phyloP scores from a whole-genome alignment of 805 yeast species.

The Kodamaea neixiangensis region DNA sequence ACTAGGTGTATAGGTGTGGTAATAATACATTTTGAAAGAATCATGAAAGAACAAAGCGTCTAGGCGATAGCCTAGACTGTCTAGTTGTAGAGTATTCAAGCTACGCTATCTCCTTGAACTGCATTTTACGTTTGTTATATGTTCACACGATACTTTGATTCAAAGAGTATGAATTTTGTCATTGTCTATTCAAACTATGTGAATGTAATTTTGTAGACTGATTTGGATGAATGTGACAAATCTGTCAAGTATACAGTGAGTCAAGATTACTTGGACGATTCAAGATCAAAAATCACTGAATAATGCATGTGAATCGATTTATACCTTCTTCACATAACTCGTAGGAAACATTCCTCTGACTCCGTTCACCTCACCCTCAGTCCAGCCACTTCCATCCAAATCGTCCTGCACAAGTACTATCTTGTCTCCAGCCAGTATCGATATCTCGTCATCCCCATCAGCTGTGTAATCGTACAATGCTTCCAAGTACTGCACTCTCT shows the following conservation, averaged over 20 bases:
- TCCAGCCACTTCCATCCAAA: slow-evolving; percentile 87
- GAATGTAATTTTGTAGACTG: neutral
- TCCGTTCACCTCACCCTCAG: slow-evolving; percentile 80
- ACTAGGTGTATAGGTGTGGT: slow-evolving; percentile 27
- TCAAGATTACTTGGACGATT: no score
- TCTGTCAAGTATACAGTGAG: no score
- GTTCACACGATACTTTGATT: neutral
- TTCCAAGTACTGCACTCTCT: slow-evolving; percentile 59
- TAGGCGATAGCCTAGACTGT: no score
- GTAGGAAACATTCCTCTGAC: slow-evolving; percentile 75
- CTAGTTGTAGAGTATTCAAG: no score
- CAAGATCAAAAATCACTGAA: no score
- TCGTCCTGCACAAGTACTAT: slow-evolving; percentile 60
- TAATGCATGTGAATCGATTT: slow-evolving; percentile 4
- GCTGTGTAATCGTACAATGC: slow-evolving; percentile 79
- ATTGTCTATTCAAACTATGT: neutral
- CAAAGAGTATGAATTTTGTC: neutral
- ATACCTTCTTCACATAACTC: slow-evolving; percentile 55
- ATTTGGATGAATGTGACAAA: no score
- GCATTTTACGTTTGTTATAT: no score
- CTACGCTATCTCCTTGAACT: no score
- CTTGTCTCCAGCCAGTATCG: slow-evolving; percentile 70
- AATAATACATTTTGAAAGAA: slow-evolving; percentile 5
- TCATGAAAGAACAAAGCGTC: no score
- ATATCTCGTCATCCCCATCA: slow-evolving; percentile 77